Base-by-base conservation (phyloP, 768 basidiomycete genomes). In the Filobasidium wieringae region DNA sequence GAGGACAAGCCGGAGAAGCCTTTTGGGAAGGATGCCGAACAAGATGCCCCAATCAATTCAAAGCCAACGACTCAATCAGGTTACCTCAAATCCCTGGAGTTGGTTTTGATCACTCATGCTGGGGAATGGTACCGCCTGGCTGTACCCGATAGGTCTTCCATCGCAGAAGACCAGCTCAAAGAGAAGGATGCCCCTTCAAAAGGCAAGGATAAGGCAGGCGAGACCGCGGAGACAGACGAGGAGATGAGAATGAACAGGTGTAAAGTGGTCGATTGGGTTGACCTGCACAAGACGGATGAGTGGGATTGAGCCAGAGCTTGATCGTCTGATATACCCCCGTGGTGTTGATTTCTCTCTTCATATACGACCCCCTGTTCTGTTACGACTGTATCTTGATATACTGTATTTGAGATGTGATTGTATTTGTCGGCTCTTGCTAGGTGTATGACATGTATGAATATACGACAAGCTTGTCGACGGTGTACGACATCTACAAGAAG, bases 121-220 rank as follows among this genome's bases (percentile, higher is more conserved):
- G 74, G 74, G 9, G 72, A 73, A n/a, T 75, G 68, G 68, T 75
- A 72, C 62, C 64, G 74, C 4, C 62, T 75, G 1, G 53, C 70
- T n/a, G 65, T 75, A 34, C 71, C 74, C 14, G 64, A 66, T 0
- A 50, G 62, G 37, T 22, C 17, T 17, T 40, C 37, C 17, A 4
- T 3, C 37, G 37, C 17, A 22, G 3, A 15, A 40, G 37, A 37
- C 36, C 11, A 37, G 36, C 36, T 37, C 36, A n/a, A n/a, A 9
- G 36, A 37, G 36, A 37, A 37, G 11, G 36, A 37, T 9, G 11
- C 36, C 36, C 11, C 9, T 37, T n/a, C 11, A 37, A n/a, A 9
- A 9, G 36, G 36, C n/a, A 37, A n/a, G 9, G 36, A 9, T n/a
- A 37, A 37, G 36, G 36, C 9, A 9, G 9, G 11, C 11, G 9